Evolutionary conservation across 1,284 basidiomycete genomes (phyloP), one percentile per base, ranked within the genome.

Genomic region (Ganoderma leucocontextum): DNA sequence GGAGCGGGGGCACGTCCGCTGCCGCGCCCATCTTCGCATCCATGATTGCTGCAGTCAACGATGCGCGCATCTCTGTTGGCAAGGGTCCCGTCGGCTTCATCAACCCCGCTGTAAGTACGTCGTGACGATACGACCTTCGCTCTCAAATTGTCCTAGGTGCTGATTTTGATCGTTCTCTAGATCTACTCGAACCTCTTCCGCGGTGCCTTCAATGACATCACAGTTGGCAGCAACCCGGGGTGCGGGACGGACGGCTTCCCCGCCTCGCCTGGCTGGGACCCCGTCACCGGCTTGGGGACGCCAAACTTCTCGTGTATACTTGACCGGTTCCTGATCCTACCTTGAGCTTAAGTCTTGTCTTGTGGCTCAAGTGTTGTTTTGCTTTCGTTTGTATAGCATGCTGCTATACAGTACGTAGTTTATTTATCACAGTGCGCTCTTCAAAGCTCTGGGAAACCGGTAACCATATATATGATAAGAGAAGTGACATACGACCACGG

Each of bases 31-130:
- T 68, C 13, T 64, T 88, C 67, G 82, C 86, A n/a, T 84, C 80
- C 3, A 79, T 91, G 62, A 75, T 91, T 2, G 80, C 87, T 0
- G 81, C 90, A 69, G 78, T 91, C 61, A 92, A 91, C 71, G 90
- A 91, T 72, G 86, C 83, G 1, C 82, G 85, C n/a, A 72, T 87
- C 19, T 76, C 75, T 2, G 77, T 77, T 2, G 82, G 84, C 0
- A 82, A 82, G 70, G 66, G 80, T 4, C 62, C 85, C 19, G 79
- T 89, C 7, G 89, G 88, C 0, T 90, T 89, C 77, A 78, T 90
- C 61, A 90, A 91, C 74, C 88, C 87, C 10, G 70, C 68, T 7
- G 70, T 71, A n/a, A n/a, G n/a, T n/a, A 61, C 52, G 66, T 62
- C 29, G 15, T 53, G 7, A 13, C 13, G 9, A 33, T 1, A 47